Conservation (phyloP, 2,329 filamentous ascomycete species). For the Pseudovirgaria hyperparasitica region DNA sequence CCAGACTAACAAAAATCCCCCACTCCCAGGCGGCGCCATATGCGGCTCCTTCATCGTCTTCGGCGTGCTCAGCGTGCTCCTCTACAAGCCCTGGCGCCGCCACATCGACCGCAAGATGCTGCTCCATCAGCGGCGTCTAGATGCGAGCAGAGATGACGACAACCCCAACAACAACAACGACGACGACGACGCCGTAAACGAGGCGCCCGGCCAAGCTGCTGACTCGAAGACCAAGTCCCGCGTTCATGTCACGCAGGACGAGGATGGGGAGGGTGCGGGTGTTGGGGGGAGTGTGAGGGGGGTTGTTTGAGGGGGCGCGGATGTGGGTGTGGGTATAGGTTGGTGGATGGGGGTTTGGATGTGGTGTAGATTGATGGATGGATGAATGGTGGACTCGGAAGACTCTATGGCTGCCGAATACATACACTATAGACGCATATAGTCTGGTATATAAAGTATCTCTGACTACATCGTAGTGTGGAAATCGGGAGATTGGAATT, state of each 20-base stretch:
- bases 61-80: constrained; percentile 57
- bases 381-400: constrained; percentile 9
- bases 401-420: too few relatives aligned
- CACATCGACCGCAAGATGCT: constrained; percentile 33
- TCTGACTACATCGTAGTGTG: too few relatives aligned
- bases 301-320: constrained; percentile 3
- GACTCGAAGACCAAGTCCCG: constrained; percentile 2
- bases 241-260: constrained; percentile 10
- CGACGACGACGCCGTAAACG: constrained; percentile 8
- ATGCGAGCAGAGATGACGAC: not conserved
- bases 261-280: constrained; percentile 9
- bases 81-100: constrained; percentile 70
- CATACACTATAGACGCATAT: too few relatives aligned
- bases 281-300: constrained; percentile 3
- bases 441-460: too few relatives aligned
- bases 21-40: constrained; percentile 51
- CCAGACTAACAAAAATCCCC: too few relatives aligned
- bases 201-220: not conserved
- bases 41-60: constrained; percentile 74
- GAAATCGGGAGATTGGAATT: too few relatives aligned
- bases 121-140: not conserved
- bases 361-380: not conserved
- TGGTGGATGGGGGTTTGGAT: not conserved
- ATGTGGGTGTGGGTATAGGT: constrained; percentile 1
- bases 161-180: constrained; percentile 1